phyloP scores from a whole-genome alignment of 2,329 filamentous ascomycete species.

The Cyphellophora europaea region DNA sequence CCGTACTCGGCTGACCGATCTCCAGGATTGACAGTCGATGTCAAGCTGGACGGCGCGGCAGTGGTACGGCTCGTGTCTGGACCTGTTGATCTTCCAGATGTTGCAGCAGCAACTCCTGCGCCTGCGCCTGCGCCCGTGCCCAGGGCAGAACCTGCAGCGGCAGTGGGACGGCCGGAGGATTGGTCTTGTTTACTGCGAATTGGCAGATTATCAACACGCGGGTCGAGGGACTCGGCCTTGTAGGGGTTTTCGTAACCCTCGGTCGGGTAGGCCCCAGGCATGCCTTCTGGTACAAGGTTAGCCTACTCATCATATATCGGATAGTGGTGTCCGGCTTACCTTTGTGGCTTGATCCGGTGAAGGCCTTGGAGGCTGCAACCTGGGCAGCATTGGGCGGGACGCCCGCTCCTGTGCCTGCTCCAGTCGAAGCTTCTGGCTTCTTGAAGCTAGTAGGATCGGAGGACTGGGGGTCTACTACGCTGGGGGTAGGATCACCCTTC shows the following conservation, averaged over 20 bases:
- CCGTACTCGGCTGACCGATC: conserved; percentile 4
- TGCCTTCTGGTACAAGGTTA: conserved; percentile 3
- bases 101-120: conserved; percentile 1
- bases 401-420: not conserved
- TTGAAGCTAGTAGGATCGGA: conserved; percentile 15
- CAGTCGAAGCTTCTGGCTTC: conserved; percentile 12
- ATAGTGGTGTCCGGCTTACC: no score
- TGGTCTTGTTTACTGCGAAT: not conserved
- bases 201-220: conserved; percentile 7
- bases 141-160: conserved; percentile 1
- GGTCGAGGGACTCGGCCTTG: conserved; percentile 7
- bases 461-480: conserved; percentile 12
- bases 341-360: not conserved
- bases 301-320: not conserved
- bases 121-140: not conserved
- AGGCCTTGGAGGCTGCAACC: not conserved
- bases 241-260: conserved; percentile 8
- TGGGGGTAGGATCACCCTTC: conserved; percentile 12
- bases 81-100: not conserved
- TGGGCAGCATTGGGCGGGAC: not conserved
- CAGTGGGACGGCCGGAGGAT: not conserved
- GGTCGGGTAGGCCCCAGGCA: conserved; percentile 5
- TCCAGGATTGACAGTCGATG: conserved; percentile 5
- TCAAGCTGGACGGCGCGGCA: conserved; percentile 5
- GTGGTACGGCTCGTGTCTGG: not conserved